Percentiles rank a stretch among this genome's conserved stretches.
Conservation (phyloP, 2,329 filamentous ascomycete genomes). For the Didymella lethalis region DNA sequence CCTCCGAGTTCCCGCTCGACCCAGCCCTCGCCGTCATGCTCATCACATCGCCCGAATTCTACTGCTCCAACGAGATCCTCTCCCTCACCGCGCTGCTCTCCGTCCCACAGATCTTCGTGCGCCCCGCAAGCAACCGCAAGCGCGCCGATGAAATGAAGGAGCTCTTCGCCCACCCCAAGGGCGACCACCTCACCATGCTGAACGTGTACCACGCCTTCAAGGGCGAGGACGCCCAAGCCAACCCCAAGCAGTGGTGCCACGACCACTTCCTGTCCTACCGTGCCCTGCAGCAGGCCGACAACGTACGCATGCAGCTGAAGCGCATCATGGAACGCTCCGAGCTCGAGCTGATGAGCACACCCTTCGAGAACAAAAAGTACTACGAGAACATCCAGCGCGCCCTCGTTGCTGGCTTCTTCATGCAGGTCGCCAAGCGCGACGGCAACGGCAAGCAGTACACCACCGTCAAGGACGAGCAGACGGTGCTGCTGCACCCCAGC, state of each 20-base stretch:
- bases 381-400: slow-evolving; percentile 96
- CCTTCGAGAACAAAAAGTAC: slow-evolving; percentile 95
- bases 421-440: slow-evolving; percentile 98
- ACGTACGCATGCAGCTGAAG: slow-evolving; percentile 88
- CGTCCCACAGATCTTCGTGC: slow-evolving; percentile 91
- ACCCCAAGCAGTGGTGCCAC: slow-evolving; percentile 92
- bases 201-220: slow-evolving; percentile 99
- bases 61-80: slow-evolving; percentile 97
- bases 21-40: slow-evolving; percentile 96
- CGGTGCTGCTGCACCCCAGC: slow-evolving; percentile 89
- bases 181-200: slow-evolving; percentile 93
- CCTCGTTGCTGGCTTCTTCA: slow-evolving; percentile 95
- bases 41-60: slow-evolving; percentile 96
- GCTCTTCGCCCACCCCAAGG: slow-evolving; percentile 89
- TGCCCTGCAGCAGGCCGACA: slow-evolving; percentile 89
- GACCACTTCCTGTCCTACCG: slow-evolving; percentile 94
- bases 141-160: slow-evolving; percentile 97
- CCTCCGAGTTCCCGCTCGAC: slow-evolving; percentile 95
- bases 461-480: slow-evolving; percentile 96
- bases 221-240: slow-evolving; percentile 70
- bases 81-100: slow-evolving; percentile 94
- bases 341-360: slow-evolving; percentile 84
- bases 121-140: slow-evolving; percentile 84
- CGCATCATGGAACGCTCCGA: slow-evolving; percentile 96
- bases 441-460: slow-evolving; percentile 87